Evolutionary conservation across 805 yeast species (phyloP), one percentile per base, ranked within the genome.

Genomic region (Lipomyces oligophaga): DNA sequence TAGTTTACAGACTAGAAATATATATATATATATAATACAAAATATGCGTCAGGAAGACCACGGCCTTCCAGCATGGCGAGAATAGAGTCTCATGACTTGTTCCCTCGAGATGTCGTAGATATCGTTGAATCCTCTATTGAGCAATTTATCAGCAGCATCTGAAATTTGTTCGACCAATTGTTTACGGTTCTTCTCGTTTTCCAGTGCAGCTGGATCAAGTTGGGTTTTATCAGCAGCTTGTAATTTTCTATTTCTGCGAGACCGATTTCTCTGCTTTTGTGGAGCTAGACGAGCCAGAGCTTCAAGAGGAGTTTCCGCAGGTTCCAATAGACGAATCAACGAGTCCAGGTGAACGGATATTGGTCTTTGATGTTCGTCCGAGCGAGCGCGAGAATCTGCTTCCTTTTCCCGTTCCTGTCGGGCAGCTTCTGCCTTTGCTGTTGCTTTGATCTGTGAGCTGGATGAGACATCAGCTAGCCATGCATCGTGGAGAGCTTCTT

Each of bases 261-360:
- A 38, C 38, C 42, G 31, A 21, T 32, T 22, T 19, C 38, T 47
- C 32, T 30, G 21, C 40, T 43, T 49, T 21, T 25, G 37, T 6
- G 54, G 49, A 10, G 53, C 55, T 3, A 55, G 32, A 32, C 60
- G 40, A 56, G 57, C 76, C 25, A 81, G 61, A 2, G 79, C 75
- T 58, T 81, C 85, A 62, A 76, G 51, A 2, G 80, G 72, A 0
- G 79, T 75, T 58, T 81, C 86, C 1, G 74, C 78, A 0, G 82
- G 80, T 38, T 79, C 75, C 32, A 82, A 59, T 0, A 58, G n/a
- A 1, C 47, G 61, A 2, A 80, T 72, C n/a, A 81, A 55, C 1
- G 56, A 52, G 4, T 38, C 46, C 37, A 71, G 38, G 13, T 67
- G 47, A 25, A 22, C 33, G 13, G 2, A 57, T 57, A 18, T 61